Base-by-base conservation (phyloP, 2,329 filamentous ascomycete species). In the Paramyrothecium sp. region DNA sequence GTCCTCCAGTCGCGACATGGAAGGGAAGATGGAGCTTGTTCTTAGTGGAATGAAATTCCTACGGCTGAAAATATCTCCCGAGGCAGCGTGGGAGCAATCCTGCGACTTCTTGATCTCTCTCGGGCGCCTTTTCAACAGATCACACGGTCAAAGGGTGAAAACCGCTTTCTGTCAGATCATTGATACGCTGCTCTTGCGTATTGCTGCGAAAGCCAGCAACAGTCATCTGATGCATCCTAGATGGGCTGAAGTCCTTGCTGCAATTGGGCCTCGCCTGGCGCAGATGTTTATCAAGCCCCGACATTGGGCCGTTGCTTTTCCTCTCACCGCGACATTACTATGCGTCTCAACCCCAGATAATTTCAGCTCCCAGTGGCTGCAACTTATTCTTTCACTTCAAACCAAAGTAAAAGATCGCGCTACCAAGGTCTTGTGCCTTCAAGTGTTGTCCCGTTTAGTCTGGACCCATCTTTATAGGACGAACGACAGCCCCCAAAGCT, bases 401-500 rank as follows among this genome's bases (percentile, higher is more conserved):
- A 81, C 90, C 22, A 91, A 89, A 67, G 80, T 96, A 48, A 97
- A 96, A 70, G 95, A 99, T 71, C 87, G 92, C 26, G 81, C 83
- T 34, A 89, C 90, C 3, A 85, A 91, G 62, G 89, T 89, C 3
- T 82, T 92, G 38, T 93, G 92, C 56, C 81, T 99, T 22, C 91
- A 97, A 69, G 92, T 94, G 16, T 88, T 97, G 53, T 96, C 93
- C 44, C 88, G 94, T 55, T 78, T 99, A 23, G 81, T 97, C 4
- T 99, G 95, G 95, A 94, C 92, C 0, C 98, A 97, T 71, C 81
- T 99, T 3, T 97, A 96, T 72, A 88, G 94, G 53, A 88, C 87
- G 51, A 86, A 85, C 5, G 95, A 99, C 61, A 82, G 86, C 11
- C 77, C 84, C 2, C 84, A 87, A 55, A 81, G 81, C 30, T 88